Percentiles rank a stretch among this genome's conserved stretches.
These are phyloP conservation scores for Pleurotus eryngii DNA, from an alignment of 768 basidiomycete species.

Conservation along the genomic window DNA sequence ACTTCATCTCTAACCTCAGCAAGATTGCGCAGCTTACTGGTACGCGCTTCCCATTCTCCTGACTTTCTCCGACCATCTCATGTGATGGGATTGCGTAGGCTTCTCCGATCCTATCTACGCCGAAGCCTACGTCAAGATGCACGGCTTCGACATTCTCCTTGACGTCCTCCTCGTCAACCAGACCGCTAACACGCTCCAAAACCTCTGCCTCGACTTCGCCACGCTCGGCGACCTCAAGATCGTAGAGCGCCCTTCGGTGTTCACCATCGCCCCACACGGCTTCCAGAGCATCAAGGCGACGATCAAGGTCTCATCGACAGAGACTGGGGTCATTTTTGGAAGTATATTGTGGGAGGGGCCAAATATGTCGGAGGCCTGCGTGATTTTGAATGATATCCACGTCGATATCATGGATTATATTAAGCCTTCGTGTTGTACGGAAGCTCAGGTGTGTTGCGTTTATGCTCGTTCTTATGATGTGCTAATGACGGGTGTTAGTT, in stretches of 20 bases:
- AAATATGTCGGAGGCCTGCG: conserved; percentile 82
- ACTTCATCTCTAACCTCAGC: conserved; percentile 92
- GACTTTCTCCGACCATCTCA: neutral
- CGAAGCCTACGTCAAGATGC: conserved; percentile 96
- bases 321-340: conserved; percentile 98
- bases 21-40: conserved; percentile 93
- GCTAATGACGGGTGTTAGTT: conserved; percentile 46
- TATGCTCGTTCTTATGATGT: too few species aligned
- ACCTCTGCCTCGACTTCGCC: conserved; percentile 95
- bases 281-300: conserved; percentile 99
- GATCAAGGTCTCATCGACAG: conserved; percentile 97
- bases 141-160: conserved; percentile 94
- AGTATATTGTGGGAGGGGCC: conserved; percentile 96
- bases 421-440: conserved; percentile 93
- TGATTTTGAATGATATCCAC: conserved; percentile 95
- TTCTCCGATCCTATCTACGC: conserved; percentile 99
- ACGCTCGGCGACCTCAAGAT: conserved; percentile 96
- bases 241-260: conserved; percentile 90
- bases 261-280: conserved; percentile 91
- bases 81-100: conserved; percentile 39
- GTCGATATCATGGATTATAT: conserved; percentile 99
- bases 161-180: conserved; percentile 98
- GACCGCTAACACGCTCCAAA: conserved; percentile 90
- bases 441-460: conserved; percentile 67
- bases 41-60: conserved; percentile 22